These are phyloP conservation scores for Fusarium virguliforme DNA, from an alignment of 2,329 filamentous ascomycete genomes.

Conservation along the genomic window DNA sequence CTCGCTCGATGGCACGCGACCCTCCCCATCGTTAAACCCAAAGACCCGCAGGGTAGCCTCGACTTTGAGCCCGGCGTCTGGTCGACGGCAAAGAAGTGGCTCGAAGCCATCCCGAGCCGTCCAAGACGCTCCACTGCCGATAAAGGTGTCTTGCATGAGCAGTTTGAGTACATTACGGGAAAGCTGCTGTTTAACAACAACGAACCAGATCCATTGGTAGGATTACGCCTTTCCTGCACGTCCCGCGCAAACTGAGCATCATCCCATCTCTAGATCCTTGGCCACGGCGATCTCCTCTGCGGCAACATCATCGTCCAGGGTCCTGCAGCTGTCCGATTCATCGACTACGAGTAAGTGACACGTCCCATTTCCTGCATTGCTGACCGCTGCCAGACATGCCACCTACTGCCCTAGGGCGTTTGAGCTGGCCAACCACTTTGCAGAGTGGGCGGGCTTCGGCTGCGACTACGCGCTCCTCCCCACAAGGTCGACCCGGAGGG, in stretches of 20 bases:
- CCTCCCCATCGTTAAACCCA: conserved; percentile 14
- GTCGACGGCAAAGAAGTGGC: conserved; percentile 46
- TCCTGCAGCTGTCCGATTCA: conserved; percentile 40
- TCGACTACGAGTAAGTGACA: conserved; percentile 46
- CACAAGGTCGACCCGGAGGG: conserved; percentile 36
- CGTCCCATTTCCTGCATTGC: neutral
- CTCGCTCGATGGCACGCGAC: conserved; percentile 41
- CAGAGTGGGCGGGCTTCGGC: conserved; percentile 45
- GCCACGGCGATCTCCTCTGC: conserved; percentile 44
- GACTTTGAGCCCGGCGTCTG: conserved; percentile 38
- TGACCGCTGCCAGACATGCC: conserved; percentile 36
- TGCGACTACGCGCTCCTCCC: conserved; percentile 41
- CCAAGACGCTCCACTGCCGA: conserved; percentile 14
- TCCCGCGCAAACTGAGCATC: neutral
- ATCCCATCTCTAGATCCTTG: conserved; percentile 36
- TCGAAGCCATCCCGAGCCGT: conserved; percentile 32
- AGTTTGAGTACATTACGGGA: conserved; percentile 37
- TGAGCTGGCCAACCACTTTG: conserved; percentile 47
- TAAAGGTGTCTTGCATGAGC: conserved; percentile 24
- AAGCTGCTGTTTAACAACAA: conserved; percentile 25
- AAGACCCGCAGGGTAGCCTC: conserved; percentile 6
- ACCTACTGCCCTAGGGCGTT: conserved; percentile 46
- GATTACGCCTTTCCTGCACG: conserved; percentile 1
- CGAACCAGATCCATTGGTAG: conserved; percentile 38
- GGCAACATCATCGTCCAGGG: conserved; percentile 46